Evolutionary conservation across 2,329 filamentous ascomycete species (phyloP).

Genomic region (Proliferodiscus dingleyae): DNA sequence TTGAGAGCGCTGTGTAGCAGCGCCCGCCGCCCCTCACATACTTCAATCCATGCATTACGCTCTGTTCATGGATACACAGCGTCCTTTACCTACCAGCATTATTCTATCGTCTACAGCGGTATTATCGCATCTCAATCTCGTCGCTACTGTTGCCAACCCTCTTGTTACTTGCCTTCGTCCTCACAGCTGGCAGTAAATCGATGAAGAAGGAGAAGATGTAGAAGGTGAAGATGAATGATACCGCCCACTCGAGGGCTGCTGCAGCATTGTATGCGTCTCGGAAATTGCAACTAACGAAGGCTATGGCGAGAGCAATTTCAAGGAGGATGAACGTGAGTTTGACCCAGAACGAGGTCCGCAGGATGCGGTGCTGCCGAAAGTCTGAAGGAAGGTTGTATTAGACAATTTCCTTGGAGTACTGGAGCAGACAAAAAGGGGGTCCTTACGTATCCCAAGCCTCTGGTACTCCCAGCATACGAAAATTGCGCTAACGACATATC

Average conservation of each 20-base stretch:
- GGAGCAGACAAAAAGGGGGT: neutral
- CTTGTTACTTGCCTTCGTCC: constrained; percentile 13
- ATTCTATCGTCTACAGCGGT: constrained; percentile 11
- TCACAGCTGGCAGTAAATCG: constrained; percentile 71
- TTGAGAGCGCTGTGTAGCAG: constrained; percentile 17
- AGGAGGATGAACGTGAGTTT: constrained; percentile 81
- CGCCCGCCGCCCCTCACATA: constrained; percentile 1
- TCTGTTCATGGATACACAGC: constrained; percentile 12
- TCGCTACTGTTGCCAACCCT: constrained; percentile 11
- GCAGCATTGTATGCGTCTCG: constrained; percentile 54
- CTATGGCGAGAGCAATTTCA: constrained; percentile 68
- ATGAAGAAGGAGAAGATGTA: constrained; percentile 84
- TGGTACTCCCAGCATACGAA: constrained; percentile 91
- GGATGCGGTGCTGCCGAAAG: constrained; percentile 68
- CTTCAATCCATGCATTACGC: constrained; percentile 14
- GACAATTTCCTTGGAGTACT: neutral
- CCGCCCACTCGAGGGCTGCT: constrained; percentile 73
- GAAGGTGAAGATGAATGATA: constrained; percentile 81
- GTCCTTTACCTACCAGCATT: constrained; percentile 16
- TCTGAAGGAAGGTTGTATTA: constrained; percentile 38
- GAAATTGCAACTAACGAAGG: constrained; percentile 59
- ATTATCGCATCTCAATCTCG: constrained; percentile 23
- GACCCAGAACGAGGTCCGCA: constrained; percentile 77
- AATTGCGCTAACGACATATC: constrained; percentile 79
- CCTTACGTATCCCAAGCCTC: constrained; percentile 67